Evolutionary conservation across 2,329 filamentous ascomycete genomes (phyloP).

Genomic region (Xylariaceae sp.): DNA sequence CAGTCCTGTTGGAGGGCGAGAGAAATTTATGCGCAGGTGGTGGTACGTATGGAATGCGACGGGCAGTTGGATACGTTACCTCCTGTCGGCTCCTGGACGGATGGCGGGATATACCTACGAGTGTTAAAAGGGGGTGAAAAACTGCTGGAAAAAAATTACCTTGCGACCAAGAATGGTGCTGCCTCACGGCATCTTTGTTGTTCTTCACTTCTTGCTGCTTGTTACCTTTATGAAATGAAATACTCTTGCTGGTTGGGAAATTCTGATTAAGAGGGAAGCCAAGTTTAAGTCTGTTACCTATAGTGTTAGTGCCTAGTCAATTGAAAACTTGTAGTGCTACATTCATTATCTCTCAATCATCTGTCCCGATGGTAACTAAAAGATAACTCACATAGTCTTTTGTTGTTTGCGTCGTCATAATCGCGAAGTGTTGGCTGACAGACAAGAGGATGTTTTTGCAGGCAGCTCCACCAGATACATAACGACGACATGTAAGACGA

Average conservation of each 20-base stretch:
- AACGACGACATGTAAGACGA: no score
- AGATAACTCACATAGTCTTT: not conserved
- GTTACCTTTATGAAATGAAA: constrained; percentile 11
- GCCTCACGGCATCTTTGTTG: constrained; percentile 41
- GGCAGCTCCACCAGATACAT: no score
- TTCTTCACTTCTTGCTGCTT: constrained; percentile 26
- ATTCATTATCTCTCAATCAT: not conserved
- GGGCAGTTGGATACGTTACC: not conserved
- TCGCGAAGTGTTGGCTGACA: no score
- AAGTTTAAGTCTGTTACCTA: constrained; percentile 20
- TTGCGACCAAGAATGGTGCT: constrained; percentile 34
- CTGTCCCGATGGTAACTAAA: not conserved
- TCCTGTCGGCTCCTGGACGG: not conserved
- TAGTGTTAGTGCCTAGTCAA: not conserved
- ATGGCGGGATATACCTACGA: not conserved
- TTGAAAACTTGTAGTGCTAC: not conserved
- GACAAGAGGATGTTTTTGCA: no score
- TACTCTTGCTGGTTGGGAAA: constrained; percentile 11
- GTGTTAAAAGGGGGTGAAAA: constrained; percentile 8
- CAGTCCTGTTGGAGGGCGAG: not conserved
- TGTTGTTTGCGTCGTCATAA: no score
- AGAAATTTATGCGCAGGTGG: not conserved
- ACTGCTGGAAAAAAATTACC: constrained; percentile 17
- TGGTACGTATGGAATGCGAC: not conserved
- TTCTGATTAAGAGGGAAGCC: constrained; percentile 5